Percentiles rank a stretch among this genome's conserved stretches.
Evolutionary conservation across 495 filamentous ascomycete genomes (phyloP).

Genomic region (Trichoderma orchidacearum): DNA sequence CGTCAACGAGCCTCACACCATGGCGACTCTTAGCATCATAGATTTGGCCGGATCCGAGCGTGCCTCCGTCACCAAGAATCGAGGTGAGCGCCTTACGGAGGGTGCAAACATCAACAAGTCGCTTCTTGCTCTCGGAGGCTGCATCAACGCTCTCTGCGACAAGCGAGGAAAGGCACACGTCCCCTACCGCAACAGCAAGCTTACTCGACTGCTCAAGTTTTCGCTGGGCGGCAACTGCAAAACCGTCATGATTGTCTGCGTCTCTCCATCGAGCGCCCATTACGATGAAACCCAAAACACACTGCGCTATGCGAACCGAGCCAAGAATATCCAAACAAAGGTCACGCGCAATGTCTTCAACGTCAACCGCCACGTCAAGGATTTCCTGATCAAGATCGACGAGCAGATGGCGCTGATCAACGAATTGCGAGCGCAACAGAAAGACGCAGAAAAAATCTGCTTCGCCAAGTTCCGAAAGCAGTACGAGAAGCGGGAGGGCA

Average conservation of each 20-base stretch:
- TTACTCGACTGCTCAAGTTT: constrained; percentile 93
- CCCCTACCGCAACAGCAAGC: constrained; percentile 94
- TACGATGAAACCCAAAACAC: constrained; percentile 99
- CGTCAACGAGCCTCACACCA: constrained; percentile 88
- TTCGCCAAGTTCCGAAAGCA: constrained; percentile 86
- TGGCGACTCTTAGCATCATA: constrained; percentile 97
- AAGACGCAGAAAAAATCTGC: constrained; percentile 72
- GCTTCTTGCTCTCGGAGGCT: constrained; percentile 84
- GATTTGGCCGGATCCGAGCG: constrained; percentile 94
- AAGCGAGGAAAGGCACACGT: constrained; percentile 85
- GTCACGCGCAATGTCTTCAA: constrained; percentile 97
- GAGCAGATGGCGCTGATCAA: constrained; percentile 90
- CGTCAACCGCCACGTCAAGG: constrained; percentile 97
- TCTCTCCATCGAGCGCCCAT: constrained; percentile 90
- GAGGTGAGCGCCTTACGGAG: constrained; percentile 81
- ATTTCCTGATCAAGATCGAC: constrained; percentile 93
- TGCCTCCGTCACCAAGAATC: constrained; percentile 92
- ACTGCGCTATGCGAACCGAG: constrained; percentile 89
- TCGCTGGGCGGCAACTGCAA: constrained; percentile 95
- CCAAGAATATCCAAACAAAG: constrained; percentile 99
- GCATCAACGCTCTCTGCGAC: constrained; percentile 98
- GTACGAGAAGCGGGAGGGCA: constrained; percentile 63
- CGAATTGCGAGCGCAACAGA: constrained; percentile 83
- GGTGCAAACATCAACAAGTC: constrained; percentile 99
- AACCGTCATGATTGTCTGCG: constrained; percentile 99